Percentiles rank a stretch among this genome's conserved stretches.
Conservation (phyloP, 2,329 filamentous ascomycete genomes). For the Aspergillus sp. region DNA sequence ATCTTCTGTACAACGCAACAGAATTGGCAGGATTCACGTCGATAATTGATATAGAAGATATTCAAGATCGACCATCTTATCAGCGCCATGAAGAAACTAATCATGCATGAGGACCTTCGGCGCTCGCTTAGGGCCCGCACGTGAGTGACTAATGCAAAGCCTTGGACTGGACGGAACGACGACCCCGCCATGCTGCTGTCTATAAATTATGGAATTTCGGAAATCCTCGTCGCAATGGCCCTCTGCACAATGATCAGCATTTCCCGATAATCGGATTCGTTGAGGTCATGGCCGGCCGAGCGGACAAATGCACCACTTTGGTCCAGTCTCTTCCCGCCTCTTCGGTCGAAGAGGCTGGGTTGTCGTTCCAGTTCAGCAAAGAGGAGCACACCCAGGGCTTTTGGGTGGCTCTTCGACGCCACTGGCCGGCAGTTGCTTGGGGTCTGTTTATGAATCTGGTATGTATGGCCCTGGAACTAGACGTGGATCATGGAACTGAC, state of each 20-base stretch:
- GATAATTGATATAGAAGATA: too few relatives aligned
- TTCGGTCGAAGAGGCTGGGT: constrained; percentile 17
- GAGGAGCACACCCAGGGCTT: constrained; percentile 25
- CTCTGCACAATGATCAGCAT: neutral
- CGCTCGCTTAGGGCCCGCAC: neutral
- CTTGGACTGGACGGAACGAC: neutral
- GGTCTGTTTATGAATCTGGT: constrained; percentile 29
- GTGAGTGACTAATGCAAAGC: neutral
- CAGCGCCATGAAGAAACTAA: neutral
- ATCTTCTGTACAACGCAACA: neutral
- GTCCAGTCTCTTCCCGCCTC: constrained; percentile 18
- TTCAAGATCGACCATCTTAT: neutral
- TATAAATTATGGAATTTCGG: neutral
- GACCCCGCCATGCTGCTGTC: neutral
- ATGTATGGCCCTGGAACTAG: neutral
- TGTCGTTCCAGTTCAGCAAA: constrained; percentile 22
- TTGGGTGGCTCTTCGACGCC: constrained; percentile 22
- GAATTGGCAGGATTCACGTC: too few relatives aligned
- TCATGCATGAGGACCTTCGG: neutral
- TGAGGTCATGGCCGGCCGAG: neutral
- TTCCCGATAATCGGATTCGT: neutral
- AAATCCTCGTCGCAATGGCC: neutral
- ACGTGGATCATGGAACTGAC: neutral
- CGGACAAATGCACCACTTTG: constrained; percentile 2
- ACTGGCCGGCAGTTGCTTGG: constrained; percentile 28